Evolutionary conservation across 768 basidiomycete genomes (phyloP).

Genomic region (Strobilomyces echinocephalus): DNA sequence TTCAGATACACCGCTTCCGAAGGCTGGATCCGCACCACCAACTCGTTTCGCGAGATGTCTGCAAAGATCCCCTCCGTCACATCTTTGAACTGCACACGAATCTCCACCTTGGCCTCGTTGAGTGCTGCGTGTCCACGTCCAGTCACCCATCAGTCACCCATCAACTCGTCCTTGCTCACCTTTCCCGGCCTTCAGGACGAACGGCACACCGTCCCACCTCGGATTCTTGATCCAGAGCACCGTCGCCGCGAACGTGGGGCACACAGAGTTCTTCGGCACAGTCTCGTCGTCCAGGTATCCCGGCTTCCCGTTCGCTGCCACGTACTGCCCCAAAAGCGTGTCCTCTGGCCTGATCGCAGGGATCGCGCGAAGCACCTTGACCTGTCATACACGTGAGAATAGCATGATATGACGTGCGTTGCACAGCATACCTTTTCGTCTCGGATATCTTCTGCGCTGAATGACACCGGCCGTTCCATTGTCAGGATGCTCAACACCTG

Average conservation of each 20-base stretch:
- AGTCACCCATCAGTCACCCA: conserved; percentile 13
- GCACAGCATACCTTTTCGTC: conserved; percentile 80
- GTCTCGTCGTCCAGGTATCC: conserved; percentile 98
- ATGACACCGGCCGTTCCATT: conserved; percentile 98
- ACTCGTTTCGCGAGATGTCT: conserved; percentile 92
- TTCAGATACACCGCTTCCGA: conserved; percentile 96
- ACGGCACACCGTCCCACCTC: conserved; percentile 98
- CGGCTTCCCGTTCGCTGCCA: conserved; percentile 84
- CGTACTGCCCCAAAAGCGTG: conserved; percentile 92
- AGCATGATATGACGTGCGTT: not conserved
- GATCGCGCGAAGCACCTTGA: conserved; percentile 92
- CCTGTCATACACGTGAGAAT: conserved; percentile 44
- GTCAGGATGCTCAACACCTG: conserved; percentile 93
- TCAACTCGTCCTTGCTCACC: conserved; percentile 44
- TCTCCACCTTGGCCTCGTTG: conserved; percentile 98
- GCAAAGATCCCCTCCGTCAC: conserved; percentile 96
- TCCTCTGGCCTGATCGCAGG: conserved; percentile 74
- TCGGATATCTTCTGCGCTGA: conserved; percentile 94
- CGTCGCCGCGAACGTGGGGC: conserved; percentile 91
- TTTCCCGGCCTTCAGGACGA: conserved; percentile 98
- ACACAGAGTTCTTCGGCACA: conserved; percentile 85
- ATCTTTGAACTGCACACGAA: conserved; percentile 97
- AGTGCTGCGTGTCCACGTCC: conserved; percentile 51
- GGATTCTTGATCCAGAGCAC: conserved; percentile 92
- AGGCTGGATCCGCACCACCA: conserved; percentile 96